Base-by-base conservation (phyloP, 1,139 yeast genomes). In the Pneumocystis oryctolagi region DNA sequence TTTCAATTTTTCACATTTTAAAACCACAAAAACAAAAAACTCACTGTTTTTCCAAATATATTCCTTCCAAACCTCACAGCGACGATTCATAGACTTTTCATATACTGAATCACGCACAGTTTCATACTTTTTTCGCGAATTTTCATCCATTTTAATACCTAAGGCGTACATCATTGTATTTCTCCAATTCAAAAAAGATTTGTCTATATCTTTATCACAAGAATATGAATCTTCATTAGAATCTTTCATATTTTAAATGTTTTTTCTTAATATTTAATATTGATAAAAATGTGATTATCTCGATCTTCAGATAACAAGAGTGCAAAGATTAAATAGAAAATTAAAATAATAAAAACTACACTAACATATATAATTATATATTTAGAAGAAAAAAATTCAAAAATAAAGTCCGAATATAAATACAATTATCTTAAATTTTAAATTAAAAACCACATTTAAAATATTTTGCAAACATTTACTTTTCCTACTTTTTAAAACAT, bases 41-140 rank as follows among this genome's bases (percentile, higher is more conserved):
- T 14, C 37, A 64, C 74, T 74, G 72, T 84, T 87, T 59, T 78
- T 76, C 66, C 90, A 71, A 75, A 88, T 82, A 89, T 95, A 89
- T 69, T 85, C 85, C 67, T 88, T 79, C 72, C 84, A 81, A 67
- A 84, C 85, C 64, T 83, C 80, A 74, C 97, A 90, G 63, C 77
- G 73, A 28, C 74, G 75, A 73, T 97, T 89, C 58, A 87, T 85
- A 34, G 78, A 73, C 60, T 79, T 76, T 63, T 79, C 79, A 61
- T 76, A 64, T 20, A 66, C 62, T 60, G 65, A 62, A 31, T 40
- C 62, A 25, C 61, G 59, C 16, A 61, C 63, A 34, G 60, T 59
- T 32, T 62, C 58, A 58, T 53, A 66, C 25, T 59, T 58, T 28
- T 59, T 58, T 37, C 58, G 58, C 55, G 60, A 61, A 16, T 40